Evolutionary conservation across 805 yeast genomes (phyloP).

Genomic region (Teunomyces cretensis): DNA sequence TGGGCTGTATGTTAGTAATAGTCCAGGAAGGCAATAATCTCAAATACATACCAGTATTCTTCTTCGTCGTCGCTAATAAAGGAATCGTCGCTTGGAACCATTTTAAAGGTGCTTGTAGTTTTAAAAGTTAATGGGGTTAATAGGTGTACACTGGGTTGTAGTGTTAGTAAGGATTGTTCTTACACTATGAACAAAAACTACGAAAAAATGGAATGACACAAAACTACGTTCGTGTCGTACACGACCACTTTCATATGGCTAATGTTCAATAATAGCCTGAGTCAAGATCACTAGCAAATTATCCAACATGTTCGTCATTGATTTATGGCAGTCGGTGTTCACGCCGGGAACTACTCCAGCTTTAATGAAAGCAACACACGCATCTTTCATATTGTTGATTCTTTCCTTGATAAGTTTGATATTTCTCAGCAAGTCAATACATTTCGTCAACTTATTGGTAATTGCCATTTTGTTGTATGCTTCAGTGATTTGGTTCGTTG

Average conservation of each 20-base stretch:
- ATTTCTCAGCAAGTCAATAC: constrained; percentile 63
- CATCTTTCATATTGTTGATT: constrained; percentile 67
- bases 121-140: background rate
- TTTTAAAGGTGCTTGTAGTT: constrained; percentile 8
- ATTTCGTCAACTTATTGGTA: constrained; percentile 54
- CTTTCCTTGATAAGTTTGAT: constrained; percentile 58
- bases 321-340: constrained; percentile 87
- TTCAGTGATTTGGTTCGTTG: constrained; percentile 83
- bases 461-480: constrained; percentile 72
- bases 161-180: background rate
- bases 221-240: background rate
- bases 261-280: no score
- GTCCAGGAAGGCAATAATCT: background rate
- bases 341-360: constrained; percentile 94
- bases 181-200: background rate
- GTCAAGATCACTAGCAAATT: background rate
- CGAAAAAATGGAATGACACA: constrained; percentile 3
- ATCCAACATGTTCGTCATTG: constrained; percentile 48
- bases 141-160: background rate
- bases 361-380: constrained; percentile 83
- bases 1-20: constrained; percentile 55
- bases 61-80: constrained; percentile 79
- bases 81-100: constrained; percentile 46
- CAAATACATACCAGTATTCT: constrained; percentile 56
- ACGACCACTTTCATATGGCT: background rate